These are phyloP conservation scores for Candida sojae DNA, from an alignment of 1,139 yeast species.

Conservation along the genomic window DNA sequence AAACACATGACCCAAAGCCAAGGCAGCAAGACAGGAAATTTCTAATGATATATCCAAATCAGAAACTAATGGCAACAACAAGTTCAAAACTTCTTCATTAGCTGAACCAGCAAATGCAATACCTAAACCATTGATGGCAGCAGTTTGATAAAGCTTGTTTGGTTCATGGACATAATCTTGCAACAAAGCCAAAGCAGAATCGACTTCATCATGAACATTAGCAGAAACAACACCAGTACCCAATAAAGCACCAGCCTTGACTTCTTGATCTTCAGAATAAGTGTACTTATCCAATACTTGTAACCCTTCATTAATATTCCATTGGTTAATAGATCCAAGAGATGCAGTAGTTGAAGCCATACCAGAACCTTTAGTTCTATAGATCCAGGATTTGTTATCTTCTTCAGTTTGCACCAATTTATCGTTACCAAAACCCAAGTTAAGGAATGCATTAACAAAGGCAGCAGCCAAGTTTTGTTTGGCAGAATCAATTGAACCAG, in stretches of 20 bases:
- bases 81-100: slow-evolving; percentile 76
- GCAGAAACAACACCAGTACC: slow-evolving; percentile 96
- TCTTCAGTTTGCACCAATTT: slow-evolving; percentile 75
- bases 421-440: slow-evolving; percentile 88
- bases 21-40: slow-evolving; percentile 81
- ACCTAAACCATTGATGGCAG: slow-evolving; percentile 91
- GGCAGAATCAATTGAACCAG: slow-evolving; percentile 84
- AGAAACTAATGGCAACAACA: slow-evolving; percentile 84
- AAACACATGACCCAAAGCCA: slow-evolving; percentile 90
- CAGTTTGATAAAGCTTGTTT: slow-evolving; percentile 59
- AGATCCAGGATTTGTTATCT: slow-evolving; percentile 81
- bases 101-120: slow-evolving; percentile 95
- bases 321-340: slow-evolving; percentile 84
- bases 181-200: slow-evolving; percentile 82
- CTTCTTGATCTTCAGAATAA: slow-evolving; percentile 81
- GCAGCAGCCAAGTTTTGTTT: slow-evolving; percentile 95
- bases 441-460: slow-evolving; percentile 88
- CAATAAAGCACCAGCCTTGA: slow-evolving; percentile 93
- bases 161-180: slow-evolving; percentile 72
- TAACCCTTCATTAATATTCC: slow-evolving; percentile 90
- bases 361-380: slow-evolving; percentile 89
- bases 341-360: slow-evolving; percentile 95
- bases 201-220: slow-evolving; percentile 95
- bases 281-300: slow-evolving; percentile 88
- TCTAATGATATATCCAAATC: slow-evolving; percentile 77